Base-by-base conservation (phyloP, 345 rosid genomes). In the Dipteronia dyeriana region DNA sequence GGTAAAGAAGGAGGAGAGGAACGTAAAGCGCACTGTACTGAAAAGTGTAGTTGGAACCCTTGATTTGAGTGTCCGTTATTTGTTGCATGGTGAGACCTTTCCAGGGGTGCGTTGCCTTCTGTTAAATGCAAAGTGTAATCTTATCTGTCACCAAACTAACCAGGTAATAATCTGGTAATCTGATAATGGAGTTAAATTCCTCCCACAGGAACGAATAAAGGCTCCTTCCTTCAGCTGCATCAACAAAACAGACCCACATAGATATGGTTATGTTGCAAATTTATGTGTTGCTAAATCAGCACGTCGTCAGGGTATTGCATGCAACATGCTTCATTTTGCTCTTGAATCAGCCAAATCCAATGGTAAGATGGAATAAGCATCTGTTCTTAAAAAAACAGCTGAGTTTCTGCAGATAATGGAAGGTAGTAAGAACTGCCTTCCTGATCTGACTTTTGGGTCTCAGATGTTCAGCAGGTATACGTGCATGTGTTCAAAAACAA, bases 21-120 rank as follows among this genome's bases (percentile, higher is more conserved):
- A 82, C 34, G 86, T 87, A 60, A 92, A 90, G 73, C 89, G 86
- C 63, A 87, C 89, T 0, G 88, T 90, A 53, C 80, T 90, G 75
- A 95, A 88, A 85, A 91, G 97, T 86, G 91, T 92, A 10, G 97
- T 90, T 45, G 98, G 95, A 76, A 95, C 98, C 59, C 98, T 95
- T 63, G 97, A 92, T 83, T 82, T 90, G 81, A 91, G 90, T 80
- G 79, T 92, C 64, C 85, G 87, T 7, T 75, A 81, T 82, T 87
- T 90, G 76, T 71, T 88, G 78, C 90, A 83, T 17, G 97, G 95
- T 78, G 97, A 92, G 88, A 91, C 89, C 47, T 90, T 90, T 83
- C 98, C 98, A 12, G 97, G 91, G 97, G 97, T 92, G 82, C 41
- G 3, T 68, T 61, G 34, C 17, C 3, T 72, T 69, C 16, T 68